Conservation (phyloP, 768 basidiomycete genomes). For the Podaxis sp. region DNA sequence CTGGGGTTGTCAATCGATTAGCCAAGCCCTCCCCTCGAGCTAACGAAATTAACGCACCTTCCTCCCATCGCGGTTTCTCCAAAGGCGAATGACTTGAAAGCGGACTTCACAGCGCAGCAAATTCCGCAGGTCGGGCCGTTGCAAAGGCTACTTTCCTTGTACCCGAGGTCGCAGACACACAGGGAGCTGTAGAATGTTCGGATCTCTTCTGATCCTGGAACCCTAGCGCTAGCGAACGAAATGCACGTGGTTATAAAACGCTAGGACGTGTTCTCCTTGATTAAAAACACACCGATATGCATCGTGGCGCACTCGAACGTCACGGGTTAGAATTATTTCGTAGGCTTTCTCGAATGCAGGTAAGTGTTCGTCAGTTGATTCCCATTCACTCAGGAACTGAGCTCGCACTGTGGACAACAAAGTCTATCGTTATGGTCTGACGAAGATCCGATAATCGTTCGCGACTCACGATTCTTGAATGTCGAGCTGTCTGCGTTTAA, state of each 20-base stretch:
- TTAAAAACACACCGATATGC: conserved; percentile 41
- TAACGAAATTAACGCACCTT: conserved; percentile 37
- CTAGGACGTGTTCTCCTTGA: neutral
- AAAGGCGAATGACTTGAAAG: conserved; percentile 58
- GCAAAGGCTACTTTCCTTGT: conserved; percentile 50
- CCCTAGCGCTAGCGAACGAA: conserved; percentile 30
- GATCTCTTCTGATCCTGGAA: conserved; percentile 42
- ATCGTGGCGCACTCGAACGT: conserved; percentile 45
- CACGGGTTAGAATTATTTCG: conserved; percentile 46
- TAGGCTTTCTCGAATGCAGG: conserved; percentile 57
- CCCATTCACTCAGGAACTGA: conserved; percentile 60
- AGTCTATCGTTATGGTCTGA: conserved; percentile 15
- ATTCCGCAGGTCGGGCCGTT: conserved; percentile 65
- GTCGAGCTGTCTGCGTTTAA: conserved; percentile 43
- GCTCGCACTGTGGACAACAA: conserved; percentile 35
- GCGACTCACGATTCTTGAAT: conserved; percentile 52
- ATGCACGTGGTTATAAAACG: neutral
- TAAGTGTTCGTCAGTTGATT: conserved; percentile 27
- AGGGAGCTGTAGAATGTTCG: conserved; percentile 64
- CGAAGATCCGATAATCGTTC: conserved; percentile 4
- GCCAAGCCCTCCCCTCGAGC: neutral
- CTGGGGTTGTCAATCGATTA: conserved; percentile 28
- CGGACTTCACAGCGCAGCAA: conserved; percentile 57
- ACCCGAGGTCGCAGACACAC: conserved; percentile 69
- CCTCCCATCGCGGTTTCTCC: conserved; percentile 52